phyloP scores from a whole-genome alignment of 257 asterid genomes.

The Sherardia arvensis region DNA sequence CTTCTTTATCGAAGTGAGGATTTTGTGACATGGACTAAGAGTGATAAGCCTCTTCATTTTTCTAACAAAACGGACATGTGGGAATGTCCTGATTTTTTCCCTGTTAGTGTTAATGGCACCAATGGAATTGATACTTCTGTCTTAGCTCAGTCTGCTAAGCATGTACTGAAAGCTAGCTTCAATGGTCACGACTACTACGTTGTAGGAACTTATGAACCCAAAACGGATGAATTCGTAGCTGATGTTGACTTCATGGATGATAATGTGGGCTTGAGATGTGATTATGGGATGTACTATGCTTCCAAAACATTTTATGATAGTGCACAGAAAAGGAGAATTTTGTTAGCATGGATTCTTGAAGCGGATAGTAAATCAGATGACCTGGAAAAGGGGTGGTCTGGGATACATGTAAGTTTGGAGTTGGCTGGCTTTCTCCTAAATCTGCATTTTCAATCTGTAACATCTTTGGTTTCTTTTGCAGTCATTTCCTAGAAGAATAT shows the following conservation, averaged over 20 bases:
- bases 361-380: slow-evolving; percentile 37
- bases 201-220: slow-evolving; percentile 32
- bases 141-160: slow-evolving; percentile 26
- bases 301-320: slow-evolving; percentile 68
- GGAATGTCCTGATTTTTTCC: slow-evolving; percentile 77
- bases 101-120: slow-evolving; percentile 21
- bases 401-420: slow-evolving; percentile 16
- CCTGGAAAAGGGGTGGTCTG: slow-evolving; percentile 50
- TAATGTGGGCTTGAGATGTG: slow-evolving; percentile 46
- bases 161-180: slow-evolving; percentile 61
- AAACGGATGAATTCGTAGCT: slow-evolving; percentile 32
- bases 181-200: slow-evolving; percentile 52
- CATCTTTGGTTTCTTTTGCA: slow-evolving; percentile 10
- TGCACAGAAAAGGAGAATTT: slow-evolving; percentile 38
- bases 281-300: slow-evolving; percentile 70
- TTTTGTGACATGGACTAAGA: slow-evolving; percentile 45
- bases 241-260: slow-evolving; percentile 45
- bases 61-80: slow-evolving; percentile 41
- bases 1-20: slow-evolving; percentile 46
- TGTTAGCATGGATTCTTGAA: slow-evolving; percentile 83
- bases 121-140: slow-evolving; percentile 51
- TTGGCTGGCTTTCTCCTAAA: neutral
- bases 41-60: slow-evolving; percentile 39
- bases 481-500: slow-evolving; percentile 63
- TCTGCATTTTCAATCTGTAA: neutral